Percentiles rank a stretch among this genome's conserved stretches.
Conservation (phyloP, 2,329 filamentous ascomycete species). For the Metarhizium brunneum region DNA sequence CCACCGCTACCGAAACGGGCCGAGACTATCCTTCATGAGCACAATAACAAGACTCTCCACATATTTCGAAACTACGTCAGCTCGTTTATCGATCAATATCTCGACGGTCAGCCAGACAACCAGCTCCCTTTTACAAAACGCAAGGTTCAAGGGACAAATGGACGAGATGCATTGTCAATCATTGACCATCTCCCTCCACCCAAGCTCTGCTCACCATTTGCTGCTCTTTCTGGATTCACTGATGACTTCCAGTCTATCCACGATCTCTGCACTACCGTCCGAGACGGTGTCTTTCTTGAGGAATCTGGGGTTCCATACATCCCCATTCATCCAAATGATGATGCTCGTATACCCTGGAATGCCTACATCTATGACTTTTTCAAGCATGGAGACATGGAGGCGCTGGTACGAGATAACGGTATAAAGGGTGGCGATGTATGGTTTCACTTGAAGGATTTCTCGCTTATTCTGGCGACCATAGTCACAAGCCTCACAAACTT, state of each 20-base stretch:
- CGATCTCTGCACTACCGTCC: constrained; percentile 57
- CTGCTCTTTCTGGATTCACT: constrained; percentile 58
- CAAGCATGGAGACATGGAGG: constrained; percentile 57
- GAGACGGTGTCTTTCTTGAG: constrained; percentile 65
- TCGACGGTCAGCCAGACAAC: too few species aligned
- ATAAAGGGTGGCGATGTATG: constrained; percentile 60
- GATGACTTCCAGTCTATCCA: constrained; percentile 56
- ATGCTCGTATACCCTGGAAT: constrained; percentile 41
- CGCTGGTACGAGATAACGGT: constrained; percentile 54
- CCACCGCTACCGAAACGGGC: too few species aligned
- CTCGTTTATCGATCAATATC: too few species aligned
- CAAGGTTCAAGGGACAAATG: too few species aligned
- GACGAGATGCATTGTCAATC: too few species aligned
- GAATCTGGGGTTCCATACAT: constrained; percentile 64
- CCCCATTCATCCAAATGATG: constrained; percentile 48
- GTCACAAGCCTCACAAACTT: constrained; percentile 53
- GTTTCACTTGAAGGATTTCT: constrained; percentile 58
- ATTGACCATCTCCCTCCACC: constrained; percentile 24
- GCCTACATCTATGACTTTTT: constrained; percentile 69
- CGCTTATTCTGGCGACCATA: constrained; percentile 57
- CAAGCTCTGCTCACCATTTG: constrained; percentile 56
- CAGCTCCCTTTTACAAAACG: too few species aligned
- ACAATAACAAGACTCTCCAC: too few species aligned
- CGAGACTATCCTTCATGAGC: too few species aligned
- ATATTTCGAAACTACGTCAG: too few species aligned